Conservation (phyloP, 495 filamentous ascomycete species). For the Astrocystis sublimbata region DNA sequence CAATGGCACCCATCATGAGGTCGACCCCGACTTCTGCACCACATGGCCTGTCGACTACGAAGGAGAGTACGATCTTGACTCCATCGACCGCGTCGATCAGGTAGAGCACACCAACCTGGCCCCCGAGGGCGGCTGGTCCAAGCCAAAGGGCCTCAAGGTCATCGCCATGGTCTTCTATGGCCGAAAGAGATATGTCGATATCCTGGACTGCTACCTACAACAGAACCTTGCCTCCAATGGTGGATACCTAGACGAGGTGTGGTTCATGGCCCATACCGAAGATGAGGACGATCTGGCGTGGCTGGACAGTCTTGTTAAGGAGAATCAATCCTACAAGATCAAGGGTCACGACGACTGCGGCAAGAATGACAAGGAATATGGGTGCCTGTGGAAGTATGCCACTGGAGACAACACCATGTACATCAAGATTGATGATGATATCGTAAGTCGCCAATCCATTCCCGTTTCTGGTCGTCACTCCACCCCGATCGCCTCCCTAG, state of each 20-base stretch:
- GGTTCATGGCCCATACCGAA: constrained; percentile 53
- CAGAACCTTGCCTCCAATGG: constrained; percentile 54
- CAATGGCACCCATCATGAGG: not conserved
- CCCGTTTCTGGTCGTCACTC: not conserved
- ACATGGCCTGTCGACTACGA: constrained; percentile 31
- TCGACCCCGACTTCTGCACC: constrained; percentile 28
- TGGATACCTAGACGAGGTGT: constrained; percentile 57
- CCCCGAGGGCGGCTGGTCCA: constrained; percentile 34
- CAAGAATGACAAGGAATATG: constrained; percentile 32
- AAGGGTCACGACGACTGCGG: constrained; percentile 28
- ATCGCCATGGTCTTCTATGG: constrained; percentile 55
- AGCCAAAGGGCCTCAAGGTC: constrained; percentile 47
- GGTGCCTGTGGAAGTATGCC: constrained; percentile 35
- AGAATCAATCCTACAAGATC: constrained; percentile 28
- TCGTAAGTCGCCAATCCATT: constrained; percentile 31
- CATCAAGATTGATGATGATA: constrained; percentile 59
- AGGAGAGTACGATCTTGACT: constrained; percentile 22
- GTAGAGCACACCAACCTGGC: constrained; percentile 27
- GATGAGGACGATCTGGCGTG: constrained; percentile 48
- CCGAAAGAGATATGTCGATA: constrained; percentile 45
- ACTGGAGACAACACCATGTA: constrained; percentile 47
- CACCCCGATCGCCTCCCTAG: not conserved
- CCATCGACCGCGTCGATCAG: constrained; percentile 21
- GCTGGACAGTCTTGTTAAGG: constrained; percentile 38
- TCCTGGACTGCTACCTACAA: constrained; percentile 58